Evolutionary conservation across 1,284 basidiomycete genomes (phyloP).

Genomic region (Afroboletus lepidellus): DNA sequence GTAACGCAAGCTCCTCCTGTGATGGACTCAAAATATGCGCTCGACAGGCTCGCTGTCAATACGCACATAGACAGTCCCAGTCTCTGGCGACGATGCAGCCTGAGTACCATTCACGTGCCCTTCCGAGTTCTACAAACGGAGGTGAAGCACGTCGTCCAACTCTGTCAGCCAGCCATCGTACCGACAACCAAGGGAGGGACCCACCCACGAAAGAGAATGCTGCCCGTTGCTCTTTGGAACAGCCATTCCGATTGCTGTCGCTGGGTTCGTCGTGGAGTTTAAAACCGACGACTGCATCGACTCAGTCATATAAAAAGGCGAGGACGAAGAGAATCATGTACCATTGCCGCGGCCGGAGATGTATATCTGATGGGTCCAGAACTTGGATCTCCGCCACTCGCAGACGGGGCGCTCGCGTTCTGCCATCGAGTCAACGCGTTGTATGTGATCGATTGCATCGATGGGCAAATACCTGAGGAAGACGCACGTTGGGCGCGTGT

Average conservation of each 20-base stretch:
- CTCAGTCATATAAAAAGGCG: slow-evolving; percentile 15
- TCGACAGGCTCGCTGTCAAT: background rate
- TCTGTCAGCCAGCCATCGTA: background rate
- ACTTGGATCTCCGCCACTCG: slow-evolving; percentile 2
- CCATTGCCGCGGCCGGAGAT: slow-evolving; percentile 10
- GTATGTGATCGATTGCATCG: background rate
- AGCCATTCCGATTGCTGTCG: slow-evolving; percentile 15
- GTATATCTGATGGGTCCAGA: slow-evolving; percentile 8
- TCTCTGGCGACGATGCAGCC: slow-evolving; percentile 6
- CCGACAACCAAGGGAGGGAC: slow-evolving; percentile 10
- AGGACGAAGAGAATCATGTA: slow-evolving; percentile 9
- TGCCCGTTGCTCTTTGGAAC: slow-evolving; percentile 8
- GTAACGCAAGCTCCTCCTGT: slow-evolving; percentile 44
- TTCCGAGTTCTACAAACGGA: slow-evolving; percentile 9
- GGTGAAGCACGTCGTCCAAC: background rate
- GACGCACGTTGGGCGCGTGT: slow-evolving; percentile 4
- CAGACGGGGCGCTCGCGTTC: slow-evolving; percentile 9
- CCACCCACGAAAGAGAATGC: slow-evolving; percentile 7
- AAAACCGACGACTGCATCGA: slow-evolving; percentile 8
- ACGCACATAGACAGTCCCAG: slow-evolving; percentile 25
- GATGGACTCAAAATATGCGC: background rate
- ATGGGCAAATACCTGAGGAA: slow-evolving; percentile 18
- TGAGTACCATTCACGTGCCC: slow-evolving; percentile 5
- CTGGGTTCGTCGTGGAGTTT: background rate
- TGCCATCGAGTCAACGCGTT: slow-evolving; percentile 18